Evolutionary conservation across 2,329 filamentous ascomycete species (phyloP), one percentile per base, ranked within the genome.

Genomic region (Pyrenochaeta sp.): DNA sequence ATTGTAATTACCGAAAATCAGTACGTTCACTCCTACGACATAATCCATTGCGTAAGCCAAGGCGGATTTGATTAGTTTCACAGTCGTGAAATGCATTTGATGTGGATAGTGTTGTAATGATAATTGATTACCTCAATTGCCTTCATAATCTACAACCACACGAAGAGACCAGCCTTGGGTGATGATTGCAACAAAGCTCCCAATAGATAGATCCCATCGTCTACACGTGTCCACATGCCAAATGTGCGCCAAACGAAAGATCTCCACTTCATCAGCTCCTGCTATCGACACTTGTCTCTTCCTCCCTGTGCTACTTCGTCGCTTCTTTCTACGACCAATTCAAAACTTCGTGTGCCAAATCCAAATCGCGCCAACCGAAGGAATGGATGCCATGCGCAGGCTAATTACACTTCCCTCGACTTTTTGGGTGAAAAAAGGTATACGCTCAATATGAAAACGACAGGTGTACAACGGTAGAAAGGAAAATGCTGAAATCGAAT

Each of bases 371-470:
- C 53, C 46, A 49, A 42, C 49, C 18, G 20, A 60, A 49, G 36
- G 59, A 60, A 53, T 41, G 57, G 57, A 60, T 56, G 54, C 59
- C 56, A 48, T 45, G 36, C 52, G 46, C 42, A 41, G 58, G 66
- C 64, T 63, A 66, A 70, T 71, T 72, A 71, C 64, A 67, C 55
- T 58, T 53, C 52, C 56, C 20, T 54, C 45, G 53, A 58, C 63
- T 69, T 68, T 67, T 63, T 56, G 59, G 56, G 49, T 54, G 45
- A 48, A 53, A 55, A 49, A 32, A 64, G 56, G 57, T 63, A 67
- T 67, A 61, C 63, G 60, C 57, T 54, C 33, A 50, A 40, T 50
- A 42, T 29, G 33, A 54, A 37, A 37, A 9, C 15, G 17, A 18
- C 4, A 11, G 35, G 6, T 10, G n/a, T 14, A 39, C 21, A 20